Evolutionary conservation across 345 rosid genomes (phyloP).

Genomic region (Raphanus raphanistrum): DNA sequence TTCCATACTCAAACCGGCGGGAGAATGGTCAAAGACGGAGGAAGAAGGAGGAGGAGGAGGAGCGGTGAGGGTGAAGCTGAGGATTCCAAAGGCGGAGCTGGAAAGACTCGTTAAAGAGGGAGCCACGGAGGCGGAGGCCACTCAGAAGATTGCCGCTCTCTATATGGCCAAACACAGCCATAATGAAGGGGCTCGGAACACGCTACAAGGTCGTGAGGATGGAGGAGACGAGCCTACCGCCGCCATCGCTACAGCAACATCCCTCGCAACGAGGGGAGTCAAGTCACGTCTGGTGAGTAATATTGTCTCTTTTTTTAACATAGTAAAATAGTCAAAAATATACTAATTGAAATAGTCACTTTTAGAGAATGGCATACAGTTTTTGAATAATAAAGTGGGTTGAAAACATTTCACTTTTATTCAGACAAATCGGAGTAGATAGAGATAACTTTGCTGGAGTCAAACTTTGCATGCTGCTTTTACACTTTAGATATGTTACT

Average conservation of each 20-base stretch:
- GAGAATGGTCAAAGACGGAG: constrained; percentile 18
- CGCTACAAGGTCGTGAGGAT: neutral
- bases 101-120: constrained; percentile 71
- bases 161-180: constrained; percentile 32
- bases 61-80: constrained; percentile 60
- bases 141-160: constrained; percentile 52
- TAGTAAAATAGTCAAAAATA: neutral
- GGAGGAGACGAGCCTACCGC: constrained; percentile 18
- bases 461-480: constrained; percentile 35
- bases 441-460: neutral
- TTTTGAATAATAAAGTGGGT: neutral
- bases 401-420: constrained; percentile 4
- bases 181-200: neutral
- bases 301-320: neutral
- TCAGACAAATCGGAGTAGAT: constrained; percentile 11
- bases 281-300: constrained; percentile 59
- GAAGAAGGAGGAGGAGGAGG: constrained; percentile 28
- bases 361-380: neutral
- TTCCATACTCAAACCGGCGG: constrained; percentile 48
- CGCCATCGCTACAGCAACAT: neutral
- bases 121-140: constrained; percentile 57
- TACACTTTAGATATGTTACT: constrained; percentile 2
- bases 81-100: constrained; percentile 64
- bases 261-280: constrained; percentile 31
- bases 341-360: neutral